Percentiles rank a stretch among this genome's conserved stretches.
Conservation (phyloP, 441 rosid genomes). For the Pelargonium citronellum region DNA sequence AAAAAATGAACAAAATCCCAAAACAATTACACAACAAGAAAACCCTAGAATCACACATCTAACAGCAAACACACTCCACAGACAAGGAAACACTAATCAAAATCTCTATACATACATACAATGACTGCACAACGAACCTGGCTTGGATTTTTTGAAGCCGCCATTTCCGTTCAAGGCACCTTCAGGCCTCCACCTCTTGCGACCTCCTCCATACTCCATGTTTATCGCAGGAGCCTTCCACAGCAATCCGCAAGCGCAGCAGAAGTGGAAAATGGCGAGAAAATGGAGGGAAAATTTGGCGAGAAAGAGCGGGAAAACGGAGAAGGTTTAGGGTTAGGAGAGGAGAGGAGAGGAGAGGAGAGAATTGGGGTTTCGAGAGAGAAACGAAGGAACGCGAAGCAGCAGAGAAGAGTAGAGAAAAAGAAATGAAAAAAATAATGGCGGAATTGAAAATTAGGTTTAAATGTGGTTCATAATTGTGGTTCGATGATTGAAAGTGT, state of each 20-base stretch:
- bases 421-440: not conserved
- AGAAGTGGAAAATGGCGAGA: not conserved
- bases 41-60: not conserved
- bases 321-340: not conserved
- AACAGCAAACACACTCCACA: not conserved
- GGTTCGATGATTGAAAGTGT: not conserved
- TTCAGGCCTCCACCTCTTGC: constrained; percentile 54
- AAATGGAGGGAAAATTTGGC: not conserved
- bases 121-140: constrained; percentile 31
- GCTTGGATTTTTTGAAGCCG: constrained; percentile 47
- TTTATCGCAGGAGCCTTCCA: not conserved
- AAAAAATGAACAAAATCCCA: not conserved
- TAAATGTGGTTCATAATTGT: constrained; percentile 20
- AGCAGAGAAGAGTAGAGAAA: not conserved
- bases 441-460: constrained; percentile 20
- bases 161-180: constrained; percentile 52
- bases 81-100: not conserved
- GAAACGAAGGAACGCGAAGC: not conserved
- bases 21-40: not conserved
- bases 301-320: constrained; percentile 8
- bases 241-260: constrained; percentile 14
- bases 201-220: constrained; percentile 49
- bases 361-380: not conserved
- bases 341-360: constrained; percentile 10
- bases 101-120: not conserved